Base-by-base conservation (phyloP, 495 filamentous ascomycete genomes). In the Penicillium paxilli region DNA sequence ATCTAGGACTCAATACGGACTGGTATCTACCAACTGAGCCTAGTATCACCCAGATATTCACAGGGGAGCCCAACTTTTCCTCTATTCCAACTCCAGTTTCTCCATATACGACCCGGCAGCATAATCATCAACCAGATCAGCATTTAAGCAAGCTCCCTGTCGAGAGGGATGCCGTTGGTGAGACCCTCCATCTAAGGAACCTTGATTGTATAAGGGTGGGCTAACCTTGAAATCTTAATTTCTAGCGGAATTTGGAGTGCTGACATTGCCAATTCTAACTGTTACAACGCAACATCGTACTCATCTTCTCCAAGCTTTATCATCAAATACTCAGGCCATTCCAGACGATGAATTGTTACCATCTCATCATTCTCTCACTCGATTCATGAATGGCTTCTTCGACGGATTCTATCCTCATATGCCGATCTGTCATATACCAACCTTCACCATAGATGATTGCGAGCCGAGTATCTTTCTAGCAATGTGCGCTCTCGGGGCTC, bases 401-500 rank as follows among this genome's bases (percentile, higher is more conserved):
- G 58, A 58, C 46, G 54, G 55, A 1, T 59, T 65, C 20, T 57
- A 68, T 35, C 54, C 51, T 0, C 60, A 65, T 54, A 26, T 71
- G 8, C 63, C 66, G 2, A 49, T 71, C 12, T 40, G 70, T 11
- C 70, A 73, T 17, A 33, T 58, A 1, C 57, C 67, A 10, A 65
- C 70, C 5, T 70, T 71, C 37, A 52, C 26, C 1, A 33, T 59
- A 2, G 51, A 59, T 2, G 23, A 67, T 4, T 58, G 32, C 38
- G 52, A 58, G 2, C 41, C 57, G 7, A 65, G 68, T 17, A 17
- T 67, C 0, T 24, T 65, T 12, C 44, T 69, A 11, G 62, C 58
- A 17, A 65, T 70, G 59, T 56, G 55, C 24, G 67, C 68, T 0
- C 33, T 60, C 2, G 70, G 70, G 0, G 57, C 68, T 9, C 52